These are phyloP conservation scores for Tephrocybe sp. DNA, from an alignment of 768 basidiomycete species.

Conservation along the genomic window DNA sequence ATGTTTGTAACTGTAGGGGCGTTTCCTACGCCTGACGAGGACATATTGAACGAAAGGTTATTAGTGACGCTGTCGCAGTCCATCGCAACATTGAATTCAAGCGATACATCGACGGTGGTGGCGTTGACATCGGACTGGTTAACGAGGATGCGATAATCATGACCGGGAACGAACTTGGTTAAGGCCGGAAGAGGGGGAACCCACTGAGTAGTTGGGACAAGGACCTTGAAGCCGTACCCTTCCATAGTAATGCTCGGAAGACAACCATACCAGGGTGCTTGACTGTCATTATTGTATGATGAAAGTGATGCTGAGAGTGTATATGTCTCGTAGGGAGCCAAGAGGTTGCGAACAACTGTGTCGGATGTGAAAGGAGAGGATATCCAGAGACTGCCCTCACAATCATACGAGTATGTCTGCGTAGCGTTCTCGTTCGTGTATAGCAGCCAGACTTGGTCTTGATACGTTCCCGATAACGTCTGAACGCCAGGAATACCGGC, in stretches of 20 bases:
- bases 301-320: slow-evolving; percentile 64
- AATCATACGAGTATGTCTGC: slow-evolving; percentile 61
- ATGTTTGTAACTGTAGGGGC: slow-evolving; percentile 51
- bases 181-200: slow-evolving; percentile 67
- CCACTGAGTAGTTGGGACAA: slow-evolving; percentile 74
- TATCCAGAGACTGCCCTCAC: slow-evolving; percentile 64
- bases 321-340: slow-evolving; percentile 84
- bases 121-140: slow-evolving; percentile 48
- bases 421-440: slow-evolving; percentile 86
- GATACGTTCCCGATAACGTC: slow-evolving; percentile 56
- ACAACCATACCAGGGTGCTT: slow-evolving; percentile 76
- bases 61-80: slow-evolving; percentile 65
- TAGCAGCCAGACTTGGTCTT: slow-evolving; percentile 78
- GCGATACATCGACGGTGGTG: slow-evolving; percentile 60
- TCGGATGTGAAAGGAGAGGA: slow-evolving; percentile 72
- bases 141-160: slow-evolving; percentile 71
- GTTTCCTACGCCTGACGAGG: slow-evolving; percentile 62
- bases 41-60: slow-evolving; percentile 66
- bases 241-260: slow-evolving; percentile 63
- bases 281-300: slow-evolving; percentile 58
- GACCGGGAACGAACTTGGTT: slow-evolving; percentile 82
- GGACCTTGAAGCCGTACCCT: slow-evolving; percentile 77
- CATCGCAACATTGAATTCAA: slow-evolving; percentile 84
- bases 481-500: slow-evolving; percentile 61
- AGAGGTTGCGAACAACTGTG: slow-evolving; percentile 67